Evolutionary conservation across 257 asterid species (phyloP).

Genomic region (Solanum pennellii): DNA sequence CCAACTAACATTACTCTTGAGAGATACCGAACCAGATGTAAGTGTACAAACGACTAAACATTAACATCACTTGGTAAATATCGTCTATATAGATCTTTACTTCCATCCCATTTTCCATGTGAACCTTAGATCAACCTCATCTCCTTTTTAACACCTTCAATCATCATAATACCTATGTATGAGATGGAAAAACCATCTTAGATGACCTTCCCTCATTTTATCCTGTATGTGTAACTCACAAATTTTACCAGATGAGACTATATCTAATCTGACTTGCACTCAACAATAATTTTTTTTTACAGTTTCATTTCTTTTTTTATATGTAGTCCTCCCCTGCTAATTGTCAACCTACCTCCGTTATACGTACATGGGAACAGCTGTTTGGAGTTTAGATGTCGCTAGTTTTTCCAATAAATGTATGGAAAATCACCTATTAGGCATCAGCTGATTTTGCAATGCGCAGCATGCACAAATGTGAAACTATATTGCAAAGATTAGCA

Average conservation of each 20-base stretch:
- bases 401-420: not conserved
- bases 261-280: not conserved
- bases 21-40: not conserved
- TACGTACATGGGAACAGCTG: not conserved
- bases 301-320: not conserved
- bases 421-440: not conserved
- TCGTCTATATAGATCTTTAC: not conserved
- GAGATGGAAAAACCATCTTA: not conserved
- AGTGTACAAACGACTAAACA: not conserved
- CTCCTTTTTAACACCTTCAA: not conserved
- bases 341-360: not conserved
- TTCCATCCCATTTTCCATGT: not conserved
- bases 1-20: not conserved
- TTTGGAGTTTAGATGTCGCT: not conserved
- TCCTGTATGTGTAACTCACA: not conserved
- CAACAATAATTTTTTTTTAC: not conserved
- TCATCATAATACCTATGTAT: not conserved
- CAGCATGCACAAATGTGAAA: not conserved
- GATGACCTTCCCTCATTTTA: not conserved
- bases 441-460: not conserved
- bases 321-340: not conserved
- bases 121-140: not conserved
- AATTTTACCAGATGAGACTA: not conserved
- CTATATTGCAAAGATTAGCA: not conserved
- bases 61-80: not conserved